Evolutionary conservation across 441 rosid genomes (phyloP).

Genomic region (Cnidoscolus chayamansa): DNA sequence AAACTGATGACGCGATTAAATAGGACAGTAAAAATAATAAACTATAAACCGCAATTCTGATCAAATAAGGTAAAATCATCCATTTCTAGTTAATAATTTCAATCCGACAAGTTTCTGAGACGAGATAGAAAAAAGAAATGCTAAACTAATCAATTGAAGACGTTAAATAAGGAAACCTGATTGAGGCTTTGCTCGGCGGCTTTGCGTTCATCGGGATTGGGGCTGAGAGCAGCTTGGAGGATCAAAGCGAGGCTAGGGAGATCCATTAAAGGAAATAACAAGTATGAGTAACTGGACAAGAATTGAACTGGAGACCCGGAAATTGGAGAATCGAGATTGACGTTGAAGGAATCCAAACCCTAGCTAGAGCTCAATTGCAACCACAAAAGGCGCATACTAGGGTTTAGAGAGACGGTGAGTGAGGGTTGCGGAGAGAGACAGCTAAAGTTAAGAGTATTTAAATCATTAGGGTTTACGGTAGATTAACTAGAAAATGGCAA

Average conservation of each 20-base stretch:
- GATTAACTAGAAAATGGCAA: constrained; percentile 33
- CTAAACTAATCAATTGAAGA: not conserved
- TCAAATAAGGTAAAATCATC: not conserved
- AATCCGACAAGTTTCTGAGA: not conserved
- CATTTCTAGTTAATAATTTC: not conserved
- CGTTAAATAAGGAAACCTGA: constrained; percentile 45
- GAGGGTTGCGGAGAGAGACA: constrained; percentile 30
- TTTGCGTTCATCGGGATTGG: constrained; percentile 80
- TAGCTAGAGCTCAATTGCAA: constrained; percentile 10
- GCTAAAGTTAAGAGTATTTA: constrained; percentile 38
- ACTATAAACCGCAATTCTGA: not conserved
- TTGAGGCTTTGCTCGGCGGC: constrained; percentile 88
- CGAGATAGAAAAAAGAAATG: not conserved
- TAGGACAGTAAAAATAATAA: not conserved
- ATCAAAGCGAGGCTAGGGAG: constrained; percentile 62
- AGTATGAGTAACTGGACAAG: not conserved
- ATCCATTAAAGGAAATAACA: constrained; percentile 49
- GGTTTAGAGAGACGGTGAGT: constrained; percentile 15
- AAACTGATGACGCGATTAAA: not conserved
- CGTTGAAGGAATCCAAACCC: constrained; percentile 21
- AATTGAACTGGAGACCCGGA: not conserved
- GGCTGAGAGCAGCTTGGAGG: constrained; percentile 89
- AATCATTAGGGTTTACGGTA: constrained; percentile 79
- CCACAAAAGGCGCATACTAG: not conserved
- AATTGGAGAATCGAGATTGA: constrained; percentile 21